phyloP scores from a whole-genome alignment of 768 basidiomycete species.

The Pisolithus orientalis region DNA sequence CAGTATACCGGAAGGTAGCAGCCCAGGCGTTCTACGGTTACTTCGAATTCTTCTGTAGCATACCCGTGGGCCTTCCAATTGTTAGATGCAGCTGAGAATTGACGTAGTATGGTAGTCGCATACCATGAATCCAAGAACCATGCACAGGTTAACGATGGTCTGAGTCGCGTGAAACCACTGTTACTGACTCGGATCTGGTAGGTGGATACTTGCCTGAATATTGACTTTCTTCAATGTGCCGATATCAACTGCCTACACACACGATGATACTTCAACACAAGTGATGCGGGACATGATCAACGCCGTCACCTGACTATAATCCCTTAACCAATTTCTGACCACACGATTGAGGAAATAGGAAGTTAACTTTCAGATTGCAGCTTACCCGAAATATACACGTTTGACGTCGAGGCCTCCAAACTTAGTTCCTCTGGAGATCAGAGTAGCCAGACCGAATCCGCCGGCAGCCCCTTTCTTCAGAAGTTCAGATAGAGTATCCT shows the following conservation, averaged over 20 bases:
- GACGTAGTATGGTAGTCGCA: conserved; percentile 8
- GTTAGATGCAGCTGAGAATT: not conserved
- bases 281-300: not conserved
- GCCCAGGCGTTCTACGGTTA: conserved; percentile 76
- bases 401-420: conserved; percentile 80
- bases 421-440: conserved; percentile 57
- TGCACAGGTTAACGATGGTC: conserved; percentile 84
- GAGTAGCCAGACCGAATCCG: conserved; percentile 50
- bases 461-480: conserved; percentile 47
- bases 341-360: not conserved
- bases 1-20: conserved; percentile 67
- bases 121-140: conserved; percentile 88
- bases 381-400: conserved; percentile 75
- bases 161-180: conserved; percentile 19
- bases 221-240: conserved; percentile 69
- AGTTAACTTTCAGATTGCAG: not conserved
- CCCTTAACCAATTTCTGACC: conserved; percentile 77
- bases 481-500: conserved; percentile 60
- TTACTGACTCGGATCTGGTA: not conserved
- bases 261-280: not conserved
- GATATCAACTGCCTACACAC: conserved; percentile 70
- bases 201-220: conserved; percentile 43
- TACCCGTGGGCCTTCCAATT: conserved; percentile 62
- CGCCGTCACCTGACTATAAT: conserved; percentile 67
- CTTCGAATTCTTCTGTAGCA: conserved; percentile 80